Percentiles rank a stretch among this genome's conserved stretches.
These are phyloP conservation scores for Chalciporus chontae DNA, from an alignment of 768 basidiomycete species.

Conservation along the genomic window DNA sequence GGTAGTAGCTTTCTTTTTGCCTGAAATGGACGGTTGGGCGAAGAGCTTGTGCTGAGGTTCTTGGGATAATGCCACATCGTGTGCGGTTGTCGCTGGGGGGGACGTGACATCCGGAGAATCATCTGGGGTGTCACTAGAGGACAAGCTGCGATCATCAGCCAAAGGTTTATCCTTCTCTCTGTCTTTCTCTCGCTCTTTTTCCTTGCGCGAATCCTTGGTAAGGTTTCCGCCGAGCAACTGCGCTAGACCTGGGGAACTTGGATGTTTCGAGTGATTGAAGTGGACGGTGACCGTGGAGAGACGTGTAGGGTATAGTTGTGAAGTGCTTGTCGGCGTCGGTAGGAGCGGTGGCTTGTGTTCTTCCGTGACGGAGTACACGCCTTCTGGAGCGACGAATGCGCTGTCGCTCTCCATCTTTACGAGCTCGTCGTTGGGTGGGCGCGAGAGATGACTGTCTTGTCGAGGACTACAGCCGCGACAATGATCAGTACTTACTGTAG, in stretches of 20 bases:
- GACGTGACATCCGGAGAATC: slow-evolving; percentile 47
- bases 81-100: slow-evolving; percentile 32
- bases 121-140: slow-evolving; percentile 79
- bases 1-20: slow-evolving; percentile 62
- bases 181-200: slow-evolving; percentile 33
- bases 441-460: too few relatives aligned
- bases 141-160: slow-evolving; percentile 64
- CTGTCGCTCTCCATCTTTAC: slow-evolving; percentile 71
- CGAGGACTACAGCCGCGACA: too few relatives aligned
- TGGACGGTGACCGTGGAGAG: slow-evolving; percentile 60
- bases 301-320: slow-evolving; percentile 52
- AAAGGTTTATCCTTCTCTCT: slow-evolving; percentile 38
- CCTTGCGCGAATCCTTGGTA: slow-evolving; percentile 54
- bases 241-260: slow-evolving; percentile 57
- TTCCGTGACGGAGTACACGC: slow-evolving; percentile 84
- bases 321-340: slow-evolving; percentile 36
- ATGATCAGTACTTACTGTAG: too few relatives aligned
- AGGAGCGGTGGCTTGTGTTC: slow-evolving; percentile 68
- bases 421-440: slow-evolving; percentile 1
- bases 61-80: slow-evolving; percentile 25
- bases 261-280: slow-evolving; percentile 54
- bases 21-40: slow-evolving; percentile 41
- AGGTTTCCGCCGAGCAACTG: slow-evolving; percentile 62
- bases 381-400: slow-evolving; percentile 86
- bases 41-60: slow-evolving; percentile 56